Evolutionary conservation across 2,329 filamentous ascomycete species (phyloP).

Genomic region (Trichoderma endophyticum): DNA sequence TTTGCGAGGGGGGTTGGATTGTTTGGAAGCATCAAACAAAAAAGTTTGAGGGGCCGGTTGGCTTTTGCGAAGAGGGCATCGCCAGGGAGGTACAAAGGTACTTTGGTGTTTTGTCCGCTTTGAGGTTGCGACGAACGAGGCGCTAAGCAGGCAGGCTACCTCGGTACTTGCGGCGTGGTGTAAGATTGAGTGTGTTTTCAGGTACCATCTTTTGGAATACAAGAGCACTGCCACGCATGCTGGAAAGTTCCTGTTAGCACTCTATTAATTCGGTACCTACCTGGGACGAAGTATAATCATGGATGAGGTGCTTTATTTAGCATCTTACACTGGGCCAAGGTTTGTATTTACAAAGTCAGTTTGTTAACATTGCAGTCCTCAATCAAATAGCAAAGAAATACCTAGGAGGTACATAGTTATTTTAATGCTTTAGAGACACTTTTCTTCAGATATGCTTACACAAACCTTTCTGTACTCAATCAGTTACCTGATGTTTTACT

Average conservation of each 20-base stretch:
- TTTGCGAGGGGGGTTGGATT: neutral
- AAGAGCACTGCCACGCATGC: neutral
- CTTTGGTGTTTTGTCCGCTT: neutral
- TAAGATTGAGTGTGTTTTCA: neutral
- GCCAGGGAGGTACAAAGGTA: neutral
- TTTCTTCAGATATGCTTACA: neutral
- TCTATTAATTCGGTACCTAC: neutral
- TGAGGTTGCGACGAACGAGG: neutral
- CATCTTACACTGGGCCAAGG: neutral
- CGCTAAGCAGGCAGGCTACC: neutral
- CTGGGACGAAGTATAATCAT: neutral
- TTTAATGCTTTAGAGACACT: neutral
- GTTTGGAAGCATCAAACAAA: neutral
- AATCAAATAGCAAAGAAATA: too few relatives aligned
- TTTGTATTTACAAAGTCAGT: neutral
- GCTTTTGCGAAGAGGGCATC: neutral
- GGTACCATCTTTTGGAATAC: neutral
- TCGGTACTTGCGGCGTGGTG: neutral
- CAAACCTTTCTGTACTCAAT: neutral
- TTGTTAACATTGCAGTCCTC: neutral
- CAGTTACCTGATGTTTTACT: neutral
- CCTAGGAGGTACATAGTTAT: too few relatives aligned
- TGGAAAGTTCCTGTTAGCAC: neutral
- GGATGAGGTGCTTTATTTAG: neutral
- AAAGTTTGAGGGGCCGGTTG: neutral